Conservation (phyloP, 1,284 basidiomycete species). For the Grifola frondosa region DNA sequence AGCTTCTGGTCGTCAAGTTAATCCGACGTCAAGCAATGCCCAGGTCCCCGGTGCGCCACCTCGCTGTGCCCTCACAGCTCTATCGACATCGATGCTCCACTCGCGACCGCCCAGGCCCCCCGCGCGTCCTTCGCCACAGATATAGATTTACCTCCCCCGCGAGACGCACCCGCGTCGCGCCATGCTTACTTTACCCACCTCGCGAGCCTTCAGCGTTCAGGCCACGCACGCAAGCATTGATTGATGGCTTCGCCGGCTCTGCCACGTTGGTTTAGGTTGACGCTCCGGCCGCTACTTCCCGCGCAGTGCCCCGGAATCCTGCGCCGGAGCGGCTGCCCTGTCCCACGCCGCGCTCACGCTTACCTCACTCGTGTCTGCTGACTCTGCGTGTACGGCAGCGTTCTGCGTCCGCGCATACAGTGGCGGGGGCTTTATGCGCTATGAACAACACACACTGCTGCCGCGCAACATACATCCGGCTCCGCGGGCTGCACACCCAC, state of each 20-base stretch:
- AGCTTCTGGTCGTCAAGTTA: constrained; percentile 12
- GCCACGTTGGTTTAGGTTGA: constrained; percentile 18
- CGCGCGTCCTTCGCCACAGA: no score
- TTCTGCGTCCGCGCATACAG: background rate
- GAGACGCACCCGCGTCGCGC: no score
- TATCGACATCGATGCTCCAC: no score
- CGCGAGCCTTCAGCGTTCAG: no score
- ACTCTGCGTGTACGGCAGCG: background rate
- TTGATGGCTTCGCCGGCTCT: no score
- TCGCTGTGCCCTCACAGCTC: background rate
- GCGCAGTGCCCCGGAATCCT: background rate
- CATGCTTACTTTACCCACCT: no score
- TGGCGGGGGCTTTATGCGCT: background rate
- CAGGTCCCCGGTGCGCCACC: no score
- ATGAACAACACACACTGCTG: background rate
- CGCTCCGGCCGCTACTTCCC: constrained; percentile 12
- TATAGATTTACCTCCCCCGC: no score
- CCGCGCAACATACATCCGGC: no score
- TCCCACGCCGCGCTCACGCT: background rate
- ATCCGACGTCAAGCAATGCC: constrained; percentile 18
- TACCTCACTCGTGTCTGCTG: background rate
- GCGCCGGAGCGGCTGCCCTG: background rate
- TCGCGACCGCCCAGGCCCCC: no score
- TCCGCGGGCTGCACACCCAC: no score
- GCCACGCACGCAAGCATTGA: no score